Evolutionary conservation across 2,329 filamentous ascomycete species (phyloP).

Genomic region (Alternaria sp.): DNA sequence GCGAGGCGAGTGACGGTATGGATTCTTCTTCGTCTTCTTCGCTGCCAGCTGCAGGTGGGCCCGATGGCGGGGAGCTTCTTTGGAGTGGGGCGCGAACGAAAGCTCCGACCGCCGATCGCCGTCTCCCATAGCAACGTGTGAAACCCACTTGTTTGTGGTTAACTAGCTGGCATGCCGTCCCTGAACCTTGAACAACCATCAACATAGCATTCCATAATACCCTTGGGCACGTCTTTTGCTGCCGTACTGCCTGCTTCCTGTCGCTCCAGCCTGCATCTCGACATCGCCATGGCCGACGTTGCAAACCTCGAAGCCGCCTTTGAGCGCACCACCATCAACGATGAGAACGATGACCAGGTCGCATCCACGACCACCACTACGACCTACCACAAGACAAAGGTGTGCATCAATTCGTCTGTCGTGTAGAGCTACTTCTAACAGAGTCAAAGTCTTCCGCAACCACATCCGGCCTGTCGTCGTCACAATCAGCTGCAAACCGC

Average conservation of each 20-base stretch:
- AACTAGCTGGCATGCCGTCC: constrained; percentile 13
- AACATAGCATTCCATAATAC: constrained; percentile 12
- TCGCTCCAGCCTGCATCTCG: constrained; percentile 15
- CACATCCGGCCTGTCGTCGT: constrained; percentile 57
- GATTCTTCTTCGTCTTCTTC: neutral
- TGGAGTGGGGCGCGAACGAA: constrained; percentile 14
- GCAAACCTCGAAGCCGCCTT: constrained; percentile 85
- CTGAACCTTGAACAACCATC: constrained; percentile 18
- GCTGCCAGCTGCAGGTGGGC: constrained; percentile 15
- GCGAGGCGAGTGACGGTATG: neutral
- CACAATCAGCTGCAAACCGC: constrained; percentile 62
- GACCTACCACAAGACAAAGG: constrained; percentile 80
- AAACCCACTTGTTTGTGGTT: constrained; percentile 28
- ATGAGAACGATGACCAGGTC: constrained; percentile 76
- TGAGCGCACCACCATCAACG: constrained; percentile 87
- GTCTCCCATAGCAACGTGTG: constrained; percentile 21
- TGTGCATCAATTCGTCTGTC: constrained; percentile 50
- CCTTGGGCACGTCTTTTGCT: constrained; percentile 11
- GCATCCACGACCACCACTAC: constrained; percentile 62
- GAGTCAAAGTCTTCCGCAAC: constrained; percentile 56
- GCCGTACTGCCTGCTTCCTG: constrained; percentile 18
- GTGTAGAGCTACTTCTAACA: constrained; percentile 28
- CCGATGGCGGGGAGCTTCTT: constrained; percentile 16
- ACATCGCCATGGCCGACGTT: constrained; percentile 59
- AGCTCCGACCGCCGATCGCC: constrained; percentile 16